A percentile compares a stretch with the other conserved stretches of the same genome.
Conservation (phyloP, 2,329 filamentous ascomycete genomes). For the Apiospora phragmitis region DNA sequence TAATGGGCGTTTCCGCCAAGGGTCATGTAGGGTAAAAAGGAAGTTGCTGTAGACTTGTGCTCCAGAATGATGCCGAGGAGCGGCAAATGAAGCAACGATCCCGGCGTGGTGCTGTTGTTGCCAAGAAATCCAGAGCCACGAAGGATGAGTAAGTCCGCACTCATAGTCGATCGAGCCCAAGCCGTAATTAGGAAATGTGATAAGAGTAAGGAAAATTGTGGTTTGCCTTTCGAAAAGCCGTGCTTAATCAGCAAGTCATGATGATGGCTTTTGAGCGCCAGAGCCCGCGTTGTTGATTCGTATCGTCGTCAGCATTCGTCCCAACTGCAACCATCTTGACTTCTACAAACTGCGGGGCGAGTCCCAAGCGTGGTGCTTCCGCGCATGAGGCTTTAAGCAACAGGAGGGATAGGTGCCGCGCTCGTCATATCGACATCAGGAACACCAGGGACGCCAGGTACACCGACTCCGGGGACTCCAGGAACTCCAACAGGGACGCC, state of each 20-base stretch:
- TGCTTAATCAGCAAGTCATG: neutral
- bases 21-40: neutral
- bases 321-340: slow-evolving; percentile 13
- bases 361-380: neutral
- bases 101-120: neutral
- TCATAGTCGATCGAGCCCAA: neutral
- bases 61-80: neutral
- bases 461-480: neutral
- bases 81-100: neutral
- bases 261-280: neutral
- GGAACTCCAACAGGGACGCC: slow-evolving; percentile 2
- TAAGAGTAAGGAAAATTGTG: neutral
- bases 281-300: slow-evolving; percentile 11
- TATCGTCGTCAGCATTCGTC: slow-evolving; percentile 15
- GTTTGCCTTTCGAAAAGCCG: neutral
- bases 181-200: neutral
- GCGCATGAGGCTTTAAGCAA: slow-evolving; percentile 25
- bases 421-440: slow-evolving; percentile 28
- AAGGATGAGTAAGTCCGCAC: neutral
- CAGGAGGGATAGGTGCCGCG: slow-evolving; percentile 27
- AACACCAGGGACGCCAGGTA: slow-evolving; percentile 9
- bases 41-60: neutral
- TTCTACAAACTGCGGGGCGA: neutral
- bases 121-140: neutral
- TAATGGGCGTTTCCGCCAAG: neutral